Base-by-base conservation (phyloP, 371 early-diverging fungal genomes). In the Syncephalastrum racemosum region DNA sequence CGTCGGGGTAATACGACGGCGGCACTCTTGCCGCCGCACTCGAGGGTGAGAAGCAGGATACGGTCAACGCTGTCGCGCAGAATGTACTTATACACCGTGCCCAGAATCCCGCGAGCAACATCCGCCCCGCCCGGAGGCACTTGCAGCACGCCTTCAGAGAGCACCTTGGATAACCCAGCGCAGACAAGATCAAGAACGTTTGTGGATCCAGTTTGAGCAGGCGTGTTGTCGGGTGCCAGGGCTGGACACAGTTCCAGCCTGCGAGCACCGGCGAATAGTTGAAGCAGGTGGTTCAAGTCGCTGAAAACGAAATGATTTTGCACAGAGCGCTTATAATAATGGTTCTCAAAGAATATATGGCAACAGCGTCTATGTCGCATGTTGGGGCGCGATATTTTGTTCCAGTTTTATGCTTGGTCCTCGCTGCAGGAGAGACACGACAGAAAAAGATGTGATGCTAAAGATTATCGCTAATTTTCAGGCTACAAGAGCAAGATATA, bases 11-110 rank as follows among this genome's bases (percentile, higher is more conserved):
- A 85, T 1, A 95, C 87, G 54, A 94, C 87, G 22, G 83, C 82
- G 0, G 95, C 88, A 51, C 86, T 88, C 73, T 96, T 96, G 40
- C 96, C 96, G 47, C 96, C 95, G 22, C 95, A 87, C 70, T 96
- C 95, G 16, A 96, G 79, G 1, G 89, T 82, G 16, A 89, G 70
- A 1, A 81, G 68, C 49, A 84, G 85, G 39, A 92, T 74, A 23
- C 74, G 73, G 24, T 73, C 75, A 2, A 90, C 84, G n/a, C 88
- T 82, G 4, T 77, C 75, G 12, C 75, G 74, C 74, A 89, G 80
- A 58, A 95, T 85, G 23, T 75, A 71, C 56, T 90, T 71, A 46
- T 73, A 68, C n/a, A 69, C 63, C 23, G 23, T n/a, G 4, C 46
- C 45, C 3, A 58, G 62, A 5, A 66, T 40, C 16, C 71, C 46